Evolutionary conservation across 768 basidiomycete genomes (phyloP).

Genomic region (Tricholoma sp.): DNA sequence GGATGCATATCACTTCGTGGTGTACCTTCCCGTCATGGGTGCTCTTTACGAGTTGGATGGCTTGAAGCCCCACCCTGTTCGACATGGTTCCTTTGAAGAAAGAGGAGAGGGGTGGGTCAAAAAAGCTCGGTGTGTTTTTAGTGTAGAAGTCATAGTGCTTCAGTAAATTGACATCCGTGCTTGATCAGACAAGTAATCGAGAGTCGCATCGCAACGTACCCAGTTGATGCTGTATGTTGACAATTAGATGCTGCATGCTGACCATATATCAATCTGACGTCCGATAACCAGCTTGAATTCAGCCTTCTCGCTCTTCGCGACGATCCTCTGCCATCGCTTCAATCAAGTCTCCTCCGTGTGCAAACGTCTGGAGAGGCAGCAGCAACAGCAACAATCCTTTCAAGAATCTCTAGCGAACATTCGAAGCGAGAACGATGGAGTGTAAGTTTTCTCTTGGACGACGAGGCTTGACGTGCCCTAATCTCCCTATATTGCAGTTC

Average conservation of each 20-base stretch:
- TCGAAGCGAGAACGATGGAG: constrained; percentile 78
- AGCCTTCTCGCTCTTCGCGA: constrained; percentile 84
- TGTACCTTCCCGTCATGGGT: constrained; percentile 84
- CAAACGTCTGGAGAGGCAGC: constrained; percentile 37
- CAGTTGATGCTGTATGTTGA: constrained; percentile 71
- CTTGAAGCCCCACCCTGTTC: constrained; percentile 71
- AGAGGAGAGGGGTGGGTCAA: constrained; percentile 79
- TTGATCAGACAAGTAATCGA: constrained; percentile 72
- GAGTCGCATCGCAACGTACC: constrained; percentile 86
- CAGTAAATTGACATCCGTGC: constrained; percentile 14
- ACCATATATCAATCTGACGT: constrained; percentile 2
- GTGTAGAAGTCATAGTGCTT: constrained; percentile 4
- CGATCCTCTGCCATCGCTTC: constrained; percentile 70
- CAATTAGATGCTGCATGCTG: not conserved
- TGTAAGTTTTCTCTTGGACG: constrained; percentile 40
- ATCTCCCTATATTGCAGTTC: constrained; percentile 45
- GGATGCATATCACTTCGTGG: constrained; percentile 96
- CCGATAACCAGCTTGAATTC: constrained; percentile 69
- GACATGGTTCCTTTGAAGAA: constrained; percentile 70
- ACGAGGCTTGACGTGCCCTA: constrained; percentile 3
- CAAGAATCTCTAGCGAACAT: constrained; percentile 60
- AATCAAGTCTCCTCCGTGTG: constrained; percentile 47
- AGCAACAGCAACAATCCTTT: constrained; percentile 48
- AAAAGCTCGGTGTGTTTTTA: constrained; percentile 58
- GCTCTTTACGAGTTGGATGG: constrained; percentile 93